phyloP scores from a whole-genome alignment of 345 rosid genomes.

The Rhizophora mangle region DNA sequence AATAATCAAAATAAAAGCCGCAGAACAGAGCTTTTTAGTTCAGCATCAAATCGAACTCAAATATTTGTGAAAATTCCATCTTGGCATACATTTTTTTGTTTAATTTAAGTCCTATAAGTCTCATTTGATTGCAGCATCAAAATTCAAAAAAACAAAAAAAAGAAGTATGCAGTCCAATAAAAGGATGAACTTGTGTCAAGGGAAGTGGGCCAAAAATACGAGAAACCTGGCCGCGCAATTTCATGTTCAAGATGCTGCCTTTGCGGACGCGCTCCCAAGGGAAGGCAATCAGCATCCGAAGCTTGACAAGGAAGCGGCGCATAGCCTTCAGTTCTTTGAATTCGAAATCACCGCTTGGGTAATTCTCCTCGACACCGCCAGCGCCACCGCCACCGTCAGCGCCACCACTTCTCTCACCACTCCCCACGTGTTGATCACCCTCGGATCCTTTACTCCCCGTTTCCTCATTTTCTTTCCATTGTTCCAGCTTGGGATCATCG shows the following conservation, averaged over 20 bases:
- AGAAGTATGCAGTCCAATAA: neutral
- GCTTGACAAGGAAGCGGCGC: constrained; percentile 62
- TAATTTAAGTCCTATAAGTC: too few relatives aligned
- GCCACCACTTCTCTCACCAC: neutral
- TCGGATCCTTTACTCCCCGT: constrained; percentile 4
- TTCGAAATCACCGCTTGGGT: constrained; percentile 72
- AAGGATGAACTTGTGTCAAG: too few relatives aligned
- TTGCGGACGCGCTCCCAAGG: constrained; percentile 91
- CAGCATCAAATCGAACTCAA: too few relatives aligned
- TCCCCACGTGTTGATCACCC: constrained; percentile 5
- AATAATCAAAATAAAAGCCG: neutral
- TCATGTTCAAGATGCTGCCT: constrained; percentile 79
- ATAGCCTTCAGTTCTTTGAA: constrained; percentile 45
- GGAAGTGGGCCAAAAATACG: too few relatives aligned
- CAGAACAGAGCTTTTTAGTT: too few relatives aligned
- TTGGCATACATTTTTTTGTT: too few relatives aligned
- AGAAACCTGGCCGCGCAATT: constrained; percentile 89
- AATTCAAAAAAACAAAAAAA: neutral
- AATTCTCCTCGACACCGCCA: constrained; percentile 31
- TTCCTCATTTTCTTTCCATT: constrained; percentile 17
- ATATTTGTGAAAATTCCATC: too few relatives aligned
- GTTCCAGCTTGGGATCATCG: constrained; percentile 25
- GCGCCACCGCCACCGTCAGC: too few relatives aligned
- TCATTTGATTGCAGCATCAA: neutral
- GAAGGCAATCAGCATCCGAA: constrained; percentile 69